These are phyloP conservation scores for Solanum tarijense DNA, from an alignment of 257 asterid genomes.

Conservation along the genomic window DNA sequence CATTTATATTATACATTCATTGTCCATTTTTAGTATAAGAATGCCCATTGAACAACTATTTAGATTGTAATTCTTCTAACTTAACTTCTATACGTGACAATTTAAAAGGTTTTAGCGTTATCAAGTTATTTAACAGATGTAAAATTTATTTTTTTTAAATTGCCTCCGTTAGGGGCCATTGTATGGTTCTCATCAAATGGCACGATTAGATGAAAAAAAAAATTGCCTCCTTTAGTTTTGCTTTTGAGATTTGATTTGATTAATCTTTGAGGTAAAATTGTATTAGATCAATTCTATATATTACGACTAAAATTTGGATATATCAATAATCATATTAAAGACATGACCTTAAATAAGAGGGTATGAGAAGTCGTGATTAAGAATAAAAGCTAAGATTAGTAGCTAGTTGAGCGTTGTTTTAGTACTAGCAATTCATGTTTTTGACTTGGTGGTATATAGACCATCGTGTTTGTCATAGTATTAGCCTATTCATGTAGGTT, in stretches of 20 bases:
- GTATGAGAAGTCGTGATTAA: not conserved
- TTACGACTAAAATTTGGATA: not conserved
- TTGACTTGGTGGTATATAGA: not conserved
- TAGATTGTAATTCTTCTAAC: not conserved
- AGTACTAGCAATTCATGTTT: not conserved
- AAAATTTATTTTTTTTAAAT: too few relatives aligned
- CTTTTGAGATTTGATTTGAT: not conserved
- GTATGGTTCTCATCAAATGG: not conserved
- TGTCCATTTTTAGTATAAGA: not conserved
- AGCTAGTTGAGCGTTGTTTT: not conserved
- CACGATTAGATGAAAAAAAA: too few relatives aligned
- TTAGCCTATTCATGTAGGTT: not conserved
- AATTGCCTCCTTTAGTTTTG: not conserved
- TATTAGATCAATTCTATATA: not conserved
- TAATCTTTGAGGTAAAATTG: not conserved
- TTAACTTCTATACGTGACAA: not conserved
- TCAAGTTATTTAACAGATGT: not conserved
- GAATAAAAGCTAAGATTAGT: too few relatives aligned
- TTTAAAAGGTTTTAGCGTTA: not conserved
- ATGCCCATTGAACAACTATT: not conserved
- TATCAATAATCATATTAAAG: not conserved
- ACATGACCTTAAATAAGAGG: not conserved
- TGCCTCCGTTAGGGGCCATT: not conserved
- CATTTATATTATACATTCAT: not conserved
- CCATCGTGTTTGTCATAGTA: not conserved